Percentiles rank a stretch among this genome's conserved stretches.
Conservation (phyloP, 495 filamentous ascomycete genomes). For the Penicillium tannophilum region DNA sequence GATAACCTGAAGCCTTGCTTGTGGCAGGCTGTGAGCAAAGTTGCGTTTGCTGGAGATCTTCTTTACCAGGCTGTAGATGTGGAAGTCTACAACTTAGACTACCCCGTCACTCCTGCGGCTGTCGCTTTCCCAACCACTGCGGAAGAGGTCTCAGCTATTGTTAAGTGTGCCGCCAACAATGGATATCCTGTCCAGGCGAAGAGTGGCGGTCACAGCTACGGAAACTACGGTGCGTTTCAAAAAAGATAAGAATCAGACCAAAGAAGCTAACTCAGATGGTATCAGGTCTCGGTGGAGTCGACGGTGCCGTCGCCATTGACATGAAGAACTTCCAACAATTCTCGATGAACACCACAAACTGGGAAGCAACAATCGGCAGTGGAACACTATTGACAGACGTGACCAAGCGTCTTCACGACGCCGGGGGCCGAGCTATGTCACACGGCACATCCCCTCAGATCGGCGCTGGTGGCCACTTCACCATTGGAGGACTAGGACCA, state of each 20-base stretch:
- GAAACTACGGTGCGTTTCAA: constrained; percentile 47
- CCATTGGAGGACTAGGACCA: constrained; percentile 69
- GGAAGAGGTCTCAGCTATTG: constrained; percentile 56
- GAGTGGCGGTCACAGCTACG: constrained; percentile 72
- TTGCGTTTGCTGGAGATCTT: constrained; percentile 16
- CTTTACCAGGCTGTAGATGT: constrained; percentile 23
- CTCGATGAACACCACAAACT: constrained; percentile 52
- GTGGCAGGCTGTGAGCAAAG: constrained; percentile 13
- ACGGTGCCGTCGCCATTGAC: constrained; percentile 44
- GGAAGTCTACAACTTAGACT: constrained; percentile 60
- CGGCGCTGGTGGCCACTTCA: constrained; percentile 73
- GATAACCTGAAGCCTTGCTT: constrained; percentile 18
- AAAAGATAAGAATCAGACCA: background rate
- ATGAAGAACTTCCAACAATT: constrained; percentile 51
- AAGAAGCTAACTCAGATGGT: constrained; percentile 43
- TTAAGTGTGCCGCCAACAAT: constrained; percentile 58
- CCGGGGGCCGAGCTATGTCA: constrained; percentile 64
- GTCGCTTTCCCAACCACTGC: constrained; percentile 59
- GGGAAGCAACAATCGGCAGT: constrained; percentile 65
- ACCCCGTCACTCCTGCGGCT: constrained; percentile 59
- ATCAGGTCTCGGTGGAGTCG: constrained; percentile 46
- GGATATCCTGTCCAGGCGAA: constrained; percentile 65
- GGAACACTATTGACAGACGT: constrained; percentile 66
- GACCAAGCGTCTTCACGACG: constrained; percentile 56
- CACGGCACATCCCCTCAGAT: constrained; percentile 69